Percentiles rank a stretch among this genome's conserved stretches.
Conservation (phyloP, 805 yeast genomes). For the Teunomyces tritomae region DNA sequence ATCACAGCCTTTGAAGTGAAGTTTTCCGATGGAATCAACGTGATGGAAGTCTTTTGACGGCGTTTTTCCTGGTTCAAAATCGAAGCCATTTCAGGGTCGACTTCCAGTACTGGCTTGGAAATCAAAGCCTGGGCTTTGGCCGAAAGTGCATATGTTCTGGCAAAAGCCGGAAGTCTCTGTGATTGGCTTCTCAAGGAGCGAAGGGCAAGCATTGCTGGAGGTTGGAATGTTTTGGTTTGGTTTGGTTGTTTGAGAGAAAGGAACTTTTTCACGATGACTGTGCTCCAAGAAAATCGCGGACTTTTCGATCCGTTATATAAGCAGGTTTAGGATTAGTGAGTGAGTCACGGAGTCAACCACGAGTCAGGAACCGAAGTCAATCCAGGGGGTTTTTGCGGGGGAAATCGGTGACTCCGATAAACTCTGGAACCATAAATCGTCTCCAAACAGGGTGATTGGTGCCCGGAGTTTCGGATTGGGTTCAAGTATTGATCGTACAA, state of each 20-base stretch:
- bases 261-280: constrained; percentile 2
- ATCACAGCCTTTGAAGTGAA: constrained; percentile 95
- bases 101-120: constrained; percentile 57
- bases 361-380: not conserved
- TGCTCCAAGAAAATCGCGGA: not conserved
- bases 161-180: constrained; percentile 10
- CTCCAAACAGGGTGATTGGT: not conserved
- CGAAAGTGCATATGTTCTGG: constrained; percentile 59
- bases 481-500: not conserved
- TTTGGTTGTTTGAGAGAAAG: not conserved
- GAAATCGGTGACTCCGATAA: not conserved
- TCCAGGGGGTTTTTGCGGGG: not conserved
- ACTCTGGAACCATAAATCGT: not conserved
- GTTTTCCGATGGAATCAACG: constrained; percentile 94
- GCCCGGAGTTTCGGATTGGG: not conserved
- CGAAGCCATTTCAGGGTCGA: constrained; percentile 76
- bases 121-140: constrained; percentile 63
- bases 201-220: constrained; percentile 26
- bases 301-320: not conserved
- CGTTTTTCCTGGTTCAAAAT: constrained; percentile 76
- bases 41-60: constrained; percentile 92
- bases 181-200: constrained; percentile 24
- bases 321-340: no score
- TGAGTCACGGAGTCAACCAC: not conserved
- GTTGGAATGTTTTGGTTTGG: not conserved